These are phyloP conservation scores for Apiotrichum porosum DNA, from an alignment of 1,284 basidiomycete species.

Conservation along the genomic window DNA sequence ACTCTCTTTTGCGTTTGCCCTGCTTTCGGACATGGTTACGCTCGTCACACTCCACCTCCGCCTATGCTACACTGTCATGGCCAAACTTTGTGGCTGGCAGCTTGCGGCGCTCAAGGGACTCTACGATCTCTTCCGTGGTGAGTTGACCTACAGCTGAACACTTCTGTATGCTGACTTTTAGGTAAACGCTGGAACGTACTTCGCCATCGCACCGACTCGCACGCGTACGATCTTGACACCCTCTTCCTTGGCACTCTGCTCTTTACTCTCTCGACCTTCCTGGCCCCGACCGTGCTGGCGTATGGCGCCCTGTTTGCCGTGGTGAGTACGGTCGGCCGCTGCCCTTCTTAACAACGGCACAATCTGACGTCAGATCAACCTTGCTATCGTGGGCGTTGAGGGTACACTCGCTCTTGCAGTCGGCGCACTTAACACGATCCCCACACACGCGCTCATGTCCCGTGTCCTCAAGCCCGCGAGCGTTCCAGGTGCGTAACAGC, in stretches of 20 bases:
- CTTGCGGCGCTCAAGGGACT: slow-evolving; percentile 62
- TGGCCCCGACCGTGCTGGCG: slow-evolving; percentile 81
- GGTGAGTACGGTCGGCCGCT: too few species aligned
- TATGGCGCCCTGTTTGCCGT: slow-evolving; percentile 79
- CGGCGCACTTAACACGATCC: slow-evolving; percentile 5
- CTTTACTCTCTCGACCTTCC: slow-evolving; percentile 84
- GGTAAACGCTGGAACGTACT: slow-evolving; percentile 83
- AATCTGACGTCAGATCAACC: slow-evolving; percentile 10
- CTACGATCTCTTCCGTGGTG: slow-evolving; percentile 93
- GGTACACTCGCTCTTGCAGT: neutral
- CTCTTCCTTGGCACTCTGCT: slow-evolving; percentile 89
- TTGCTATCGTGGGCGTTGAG: neutral
- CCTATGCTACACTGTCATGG: slow-evolving; percentile 64
- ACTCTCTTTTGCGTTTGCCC: slow-evolving; percentile 29
- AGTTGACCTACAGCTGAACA: slow-evolving; percentile 30
- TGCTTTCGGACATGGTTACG: slow-evolving; percentile 25
- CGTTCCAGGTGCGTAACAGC: slow-evolving; percentile 1
- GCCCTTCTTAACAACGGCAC: neutral
- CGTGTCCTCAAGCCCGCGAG: neutral
- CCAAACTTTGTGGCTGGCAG: slow-evolving; percentile 62
- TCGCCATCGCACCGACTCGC: slow-evolving; percentile 71
- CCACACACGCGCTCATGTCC: neutral
- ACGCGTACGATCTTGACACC: slow-evolving; percentile 89
- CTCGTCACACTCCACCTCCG: slow-evolving; percentile 67
- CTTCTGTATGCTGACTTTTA: slow-evolving; percentile 34